phyloP scores from a whole-genome alignment of 257 asterid species.

The Solanum medicagineum region DNA sequence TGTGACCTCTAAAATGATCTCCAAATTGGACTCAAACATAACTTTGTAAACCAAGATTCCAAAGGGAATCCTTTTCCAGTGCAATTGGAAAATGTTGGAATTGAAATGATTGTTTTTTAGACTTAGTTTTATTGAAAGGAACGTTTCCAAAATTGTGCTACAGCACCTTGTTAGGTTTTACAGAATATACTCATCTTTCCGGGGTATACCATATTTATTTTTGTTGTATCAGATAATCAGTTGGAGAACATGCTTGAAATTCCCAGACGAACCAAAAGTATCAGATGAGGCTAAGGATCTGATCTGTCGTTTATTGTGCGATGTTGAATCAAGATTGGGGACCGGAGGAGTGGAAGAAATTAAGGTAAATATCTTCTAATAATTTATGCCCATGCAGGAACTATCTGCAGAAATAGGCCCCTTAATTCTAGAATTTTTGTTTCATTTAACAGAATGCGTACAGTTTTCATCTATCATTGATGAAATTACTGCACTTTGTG shows the following conservation, averaged over 20 bases:
- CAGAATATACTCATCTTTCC: neutral
- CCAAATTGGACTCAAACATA: neutral
- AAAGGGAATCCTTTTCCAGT: neutral
- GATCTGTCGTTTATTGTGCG: constrained; percentile 72
- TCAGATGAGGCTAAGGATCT: constrained; percentile 86
- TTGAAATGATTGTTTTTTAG: neutral
- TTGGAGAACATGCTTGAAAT: constrained; percentile 85
- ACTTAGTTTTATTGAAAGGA: neutral
- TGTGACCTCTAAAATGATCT: neutral
- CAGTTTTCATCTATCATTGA: neutral
- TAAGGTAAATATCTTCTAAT: constrained; percentile 37
- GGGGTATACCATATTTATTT: neutral
- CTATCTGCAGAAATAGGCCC: neutral
- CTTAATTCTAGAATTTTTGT: neutral
- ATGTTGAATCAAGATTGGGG: constrained; percentile 89
- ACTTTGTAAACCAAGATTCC: neutral
- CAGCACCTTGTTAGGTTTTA: neutral
- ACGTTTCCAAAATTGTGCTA: neutral
- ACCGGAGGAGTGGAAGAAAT: constrained; percentile 92
- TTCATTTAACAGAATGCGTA: neutral
- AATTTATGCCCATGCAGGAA: neutral
- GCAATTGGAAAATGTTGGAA: neutral
- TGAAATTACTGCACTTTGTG: neutral
- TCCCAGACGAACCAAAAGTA: constrained; percentile 87
- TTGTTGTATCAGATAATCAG: constrained; percentile 61